These are phyloP conservation scores for Gynandropsis gynandra DNA, from an alignment of 345 rosid genomes.

Conservation along the genomic window DNA sequence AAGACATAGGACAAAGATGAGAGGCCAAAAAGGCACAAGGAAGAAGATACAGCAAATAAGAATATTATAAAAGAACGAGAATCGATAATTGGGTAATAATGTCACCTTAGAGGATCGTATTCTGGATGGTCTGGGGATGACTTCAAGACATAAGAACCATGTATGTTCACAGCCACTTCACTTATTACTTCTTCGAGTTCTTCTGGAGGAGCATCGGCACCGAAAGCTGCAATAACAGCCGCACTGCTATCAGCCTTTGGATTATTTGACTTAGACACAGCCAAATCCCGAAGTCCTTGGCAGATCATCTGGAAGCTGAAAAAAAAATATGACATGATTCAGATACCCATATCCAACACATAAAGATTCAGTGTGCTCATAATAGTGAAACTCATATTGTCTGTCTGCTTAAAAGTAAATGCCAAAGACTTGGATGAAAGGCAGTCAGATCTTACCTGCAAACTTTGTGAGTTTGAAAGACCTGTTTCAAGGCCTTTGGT, in stretches of 20 bases:
- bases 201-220: constrained; percentile 49
- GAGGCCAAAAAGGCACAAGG: too few species aligned
- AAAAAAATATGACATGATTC: constrained; percentile 19
- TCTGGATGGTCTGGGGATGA: constrained; percentile 61
- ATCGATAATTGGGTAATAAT: constrained; percentile 2
- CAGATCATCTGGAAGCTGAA: constrained; percentile 54
- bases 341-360: background rate
- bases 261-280: constrained; percentile 46
- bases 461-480: constrained; percentile 69
- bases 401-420: background rate
- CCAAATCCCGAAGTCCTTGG: constrained; percentile 59
- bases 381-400: background rate
- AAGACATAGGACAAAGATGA: constrained; percentile 2
- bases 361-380: background rate
- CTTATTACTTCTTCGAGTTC: constrained; percentile 51
- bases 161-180: constrained; percentile 45
- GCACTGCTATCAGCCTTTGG: constrained; percentile 66
- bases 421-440: background rate
- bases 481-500: constrained; percentile 59
- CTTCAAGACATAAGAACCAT: constrained; percentile 43
- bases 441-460: constrained; percentile 51
- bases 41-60: too few species aligned
- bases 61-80: constrained; percentile 1
- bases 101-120: constrained; percentile 55
- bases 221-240: constrained; percentile 45